Base-by-base conservation (phyloP, 768 basidiomycete species). In the Ephemerocybe angulata region DNA sequence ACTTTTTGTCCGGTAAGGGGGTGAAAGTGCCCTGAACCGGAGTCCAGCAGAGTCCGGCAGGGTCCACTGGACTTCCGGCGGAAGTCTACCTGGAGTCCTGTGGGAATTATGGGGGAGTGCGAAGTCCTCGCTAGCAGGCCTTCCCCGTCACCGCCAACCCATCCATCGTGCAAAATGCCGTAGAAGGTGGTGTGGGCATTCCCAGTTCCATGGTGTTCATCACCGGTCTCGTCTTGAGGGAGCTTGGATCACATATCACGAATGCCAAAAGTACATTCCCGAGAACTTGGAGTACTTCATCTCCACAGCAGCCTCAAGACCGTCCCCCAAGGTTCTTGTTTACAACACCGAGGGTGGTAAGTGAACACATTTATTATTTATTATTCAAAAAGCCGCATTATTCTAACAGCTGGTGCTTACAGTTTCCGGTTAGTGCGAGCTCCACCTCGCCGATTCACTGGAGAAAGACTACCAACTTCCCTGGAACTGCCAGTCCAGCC, bases 141-240 rank as follows among this genome's bases (percentile, higher is more conserved):
- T 99, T 99, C 82, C 97, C 97, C 13, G 78, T 95, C 33, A 82
- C 95, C 52, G 84, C 95, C 1, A 74, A 97, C 60, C 95, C 95
- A 2, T 74, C 80, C 59, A 87, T 98, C 58, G 82, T 96, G 53
- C 82, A 90, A 63, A 93, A 97, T 60, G 80, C 91, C 27, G 73
- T 96, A 49, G 90, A 94, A 52, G 91, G 93, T 50, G 95, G 94
- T 43, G 97, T 98, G 71, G 97, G 97, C 28, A 79, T 78, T 3
- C 97, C 97, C 5, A 87, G 84, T 22, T 94, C 97, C 55, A 99
- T 99, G 97, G 70, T 98, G 51, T 86, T 89, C 15, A 82, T 99
- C 63, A 87, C 86, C 1, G 96, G 96, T 17, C 83, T 98, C 22
- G 70, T 76, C 37, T 70, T 90, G 50, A 82, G 84, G 63, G 85